Evolutionary conservation across 768 basidiomycete genomes (phyloP).

Genomic region (Pisolithus marmoratus): DNA sequence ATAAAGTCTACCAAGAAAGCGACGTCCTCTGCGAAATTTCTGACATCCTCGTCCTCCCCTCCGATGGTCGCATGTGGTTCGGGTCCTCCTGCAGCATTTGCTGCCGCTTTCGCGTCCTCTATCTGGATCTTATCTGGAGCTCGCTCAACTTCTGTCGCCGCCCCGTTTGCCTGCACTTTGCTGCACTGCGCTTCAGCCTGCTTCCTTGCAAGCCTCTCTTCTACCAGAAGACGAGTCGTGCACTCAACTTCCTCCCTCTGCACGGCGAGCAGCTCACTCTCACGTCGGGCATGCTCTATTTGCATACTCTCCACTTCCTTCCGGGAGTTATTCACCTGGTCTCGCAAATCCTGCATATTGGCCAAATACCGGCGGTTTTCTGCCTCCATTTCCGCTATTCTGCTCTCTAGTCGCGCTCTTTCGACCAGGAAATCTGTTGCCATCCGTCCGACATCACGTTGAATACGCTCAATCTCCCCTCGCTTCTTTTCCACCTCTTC

Average conservation of each 20-base stretch:
- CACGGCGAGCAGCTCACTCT: slow-evolving; percentile 19
- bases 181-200: slow-evolving; percentile 22
- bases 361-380: slow-evolving; percentile 13
- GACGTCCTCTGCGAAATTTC: not conserved
- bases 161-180: slow-evolving; percentile 18
- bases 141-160: slow-evolving; percentile 15
- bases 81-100: not conserved
- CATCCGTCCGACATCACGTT: slow-evolving; percentile 34
- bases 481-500: slow-evolving; percentile 38
- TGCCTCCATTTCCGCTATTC: slow-evolving; percentile 22
- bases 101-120: not conserved
- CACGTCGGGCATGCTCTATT: slow-evolving; percentile 21
- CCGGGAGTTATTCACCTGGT: slow-evolving; percentile 22
- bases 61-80: not conserved
- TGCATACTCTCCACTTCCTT: slow-evolving; percentile 25
- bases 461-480: slow-evolving; percentile 38
- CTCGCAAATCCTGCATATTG: slow-evolving; percentile 22
- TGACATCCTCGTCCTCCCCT: not conserved
- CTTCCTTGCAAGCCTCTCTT: slow-evolving; percentile 23
- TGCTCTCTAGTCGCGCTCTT: slow-evolving; percentile 27
- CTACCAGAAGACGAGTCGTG: slow-evolving; percentile 23
- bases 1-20: not conserved
- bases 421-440: slow-evolving; percentile 35
- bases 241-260: slow-evolving; percentile 22
- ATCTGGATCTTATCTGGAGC: slow-evolving; percentile 6